phyloP scores from a whole-genome alignment of 768 basidiomycete species.

The Sistotremastrum suecicum region DNA sequence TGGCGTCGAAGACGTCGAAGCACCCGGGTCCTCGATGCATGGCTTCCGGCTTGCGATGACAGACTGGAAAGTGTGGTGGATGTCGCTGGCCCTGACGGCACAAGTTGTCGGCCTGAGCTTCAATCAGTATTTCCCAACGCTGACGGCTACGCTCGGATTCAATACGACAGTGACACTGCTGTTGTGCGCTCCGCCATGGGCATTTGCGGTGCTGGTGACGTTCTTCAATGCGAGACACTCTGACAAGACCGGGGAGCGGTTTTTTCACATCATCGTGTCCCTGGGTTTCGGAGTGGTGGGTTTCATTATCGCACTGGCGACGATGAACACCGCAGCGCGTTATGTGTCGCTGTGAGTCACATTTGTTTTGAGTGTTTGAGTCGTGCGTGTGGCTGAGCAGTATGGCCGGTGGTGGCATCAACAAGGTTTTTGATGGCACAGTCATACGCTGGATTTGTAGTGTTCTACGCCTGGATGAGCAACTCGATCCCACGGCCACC shows the following conservation, averaged over 20 bases:
- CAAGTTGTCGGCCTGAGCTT: conserved; percentile 53
- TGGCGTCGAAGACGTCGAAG: conserved; percentile 5
- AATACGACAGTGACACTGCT: conserved; percentile 49
- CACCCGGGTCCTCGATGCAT: conserved; percentile 5
- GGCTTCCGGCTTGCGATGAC: conserved; percentile 47
- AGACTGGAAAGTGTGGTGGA: conserved; percentile 81
- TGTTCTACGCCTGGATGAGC: conserved; percentile 41
- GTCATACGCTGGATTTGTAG: conserved; percentile 58
- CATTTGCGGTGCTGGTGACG: conserved; percentile 42
- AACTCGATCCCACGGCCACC: conserved; percentile 61
- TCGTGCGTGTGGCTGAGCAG: not conserved
- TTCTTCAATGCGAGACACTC: conserved; percentile 45
- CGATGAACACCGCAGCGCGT: conserved; percentile 44
- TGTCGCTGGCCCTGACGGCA: conserved; percentile 47
- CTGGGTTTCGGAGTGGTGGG: conserved; percentile 49
- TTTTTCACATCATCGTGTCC: conserved; percentile 44
- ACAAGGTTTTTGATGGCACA: conserved; percentile 65
- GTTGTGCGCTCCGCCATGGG: conserved; percentile 70
- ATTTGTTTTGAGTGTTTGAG: not conserved
- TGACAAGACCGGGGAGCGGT: conserved; percentile 57
- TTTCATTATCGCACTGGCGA: conserved; percentile 49
- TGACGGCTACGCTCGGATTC: conserved; percentile 60
- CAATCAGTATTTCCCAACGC: conserved; percentile 70
- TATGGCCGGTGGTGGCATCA: not conserved
- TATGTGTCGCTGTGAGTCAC: conserved; percentile 47